Percentiles rank a stretch among this genome's conserved stretches.
phyloP scores from a whole-genome alignment of 345 rosid genomes.

The Euphorbia pulcherrima region DNA sequence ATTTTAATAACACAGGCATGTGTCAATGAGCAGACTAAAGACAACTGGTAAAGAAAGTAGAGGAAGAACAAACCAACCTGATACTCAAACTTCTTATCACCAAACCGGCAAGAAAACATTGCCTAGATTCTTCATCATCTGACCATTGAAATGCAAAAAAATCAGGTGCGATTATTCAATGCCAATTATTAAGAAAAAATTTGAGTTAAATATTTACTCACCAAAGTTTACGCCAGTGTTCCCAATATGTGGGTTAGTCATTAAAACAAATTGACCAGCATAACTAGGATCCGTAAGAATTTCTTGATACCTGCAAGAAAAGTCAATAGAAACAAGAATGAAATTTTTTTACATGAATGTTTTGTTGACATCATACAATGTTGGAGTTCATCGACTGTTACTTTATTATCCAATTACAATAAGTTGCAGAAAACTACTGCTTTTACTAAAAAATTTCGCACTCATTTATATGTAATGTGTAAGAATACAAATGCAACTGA shows the following conservation, averaged over 20 bases:
- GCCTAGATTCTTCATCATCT: slow-evolving; percentile 91
- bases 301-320: slow-evolving; percentile 82
- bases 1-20: neutral
- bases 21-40: neutral
- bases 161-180: slow-evolving; percentile 7
- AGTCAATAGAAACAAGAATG: neutral
- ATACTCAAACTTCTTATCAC: slow-evolving; percentile 83
- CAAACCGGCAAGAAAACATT: slow-evolving; percentile 86
- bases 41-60: neutral
- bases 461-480: neutral
- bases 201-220: slow-evolving; percentile 24
- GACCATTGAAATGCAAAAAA: slow-evolving; percentile 8
- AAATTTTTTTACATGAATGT: neutral
- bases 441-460: neutral
- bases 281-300: slow-evolving; percentile 97
- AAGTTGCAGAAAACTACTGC: neutral
- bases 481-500: neutral
- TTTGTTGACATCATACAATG: neutral
- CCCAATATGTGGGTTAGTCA: slow-evolving; percentile 98
- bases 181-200: neutral
- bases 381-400: neutral
- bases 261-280: slow-evolving; percentile 92
- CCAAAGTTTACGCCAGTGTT: slow-evolving; percentile 94
- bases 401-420: neutral
- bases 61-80: slow-evolving; percentile 31